Evolutionary conservation across 1,284 basidiomycete genomes (phyloP).

Genomic region (Cystobasidium sp.): DNA sequence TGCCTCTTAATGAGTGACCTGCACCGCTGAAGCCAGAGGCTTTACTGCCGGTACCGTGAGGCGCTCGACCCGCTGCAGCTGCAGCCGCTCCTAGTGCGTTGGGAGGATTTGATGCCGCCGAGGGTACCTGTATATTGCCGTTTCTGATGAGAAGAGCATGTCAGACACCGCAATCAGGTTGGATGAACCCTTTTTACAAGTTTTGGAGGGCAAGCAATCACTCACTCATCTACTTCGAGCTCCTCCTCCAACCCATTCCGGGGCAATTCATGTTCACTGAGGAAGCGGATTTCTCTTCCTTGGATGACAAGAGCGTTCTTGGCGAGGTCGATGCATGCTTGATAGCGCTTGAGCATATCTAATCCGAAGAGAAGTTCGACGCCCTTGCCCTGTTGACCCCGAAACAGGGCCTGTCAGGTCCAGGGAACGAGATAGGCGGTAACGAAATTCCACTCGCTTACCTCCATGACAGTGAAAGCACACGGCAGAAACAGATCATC

Average conservation of each 20-base stretch:
- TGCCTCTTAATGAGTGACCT: conserved; percentile 4
- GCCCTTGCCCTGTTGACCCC: conserved; percentile 68
- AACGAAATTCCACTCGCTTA: conserved; percentile 53
- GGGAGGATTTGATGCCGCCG: conserved; percentile 47
- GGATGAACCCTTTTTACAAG: not conserved
- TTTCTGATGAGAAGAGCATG: conserved; percentile 40
- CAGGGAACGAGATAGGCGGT: too few species aligned
- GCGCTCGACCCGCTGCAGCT: conserved; percentile 38
- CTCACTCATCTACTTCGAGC: conserved; percentile 54
- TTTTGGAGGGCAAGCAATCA: not conserved
- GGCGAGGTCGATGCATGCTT: conserved; percentile 90
- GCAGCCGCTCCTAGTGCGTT: conserved; percentile 52
- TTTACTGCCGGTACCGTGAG: not conserved
- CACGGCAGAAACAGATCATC: conserved; percentile 79
- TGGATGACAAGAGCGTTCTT: conserved; percentile 87
- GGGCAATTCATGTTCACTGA: conserved; percentile 93
- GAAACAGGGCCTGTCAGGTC: too few species aligned
- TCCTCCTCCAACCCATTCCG: conserved; percentile 53
- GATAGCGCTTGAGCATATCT: conserved; percentile 98
- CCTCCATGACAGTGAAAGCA: conserved; percentile 94
- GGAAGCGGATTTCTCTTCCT: conserved; percentile 80
- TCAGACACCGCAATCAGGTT: conserved; percentile 1
- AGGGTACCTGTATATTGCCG: conserved; percentile 50
- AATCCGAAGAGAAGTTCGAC: conserved; percentile 94
- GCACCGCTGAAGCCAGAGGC: not conserved